Evolutionary conservation across 2,329 filamentous ascomycete species (phyloP), one percentile per base, ranked within the genome.

Genomic region (Teratosphaeria destructans): DNA sequence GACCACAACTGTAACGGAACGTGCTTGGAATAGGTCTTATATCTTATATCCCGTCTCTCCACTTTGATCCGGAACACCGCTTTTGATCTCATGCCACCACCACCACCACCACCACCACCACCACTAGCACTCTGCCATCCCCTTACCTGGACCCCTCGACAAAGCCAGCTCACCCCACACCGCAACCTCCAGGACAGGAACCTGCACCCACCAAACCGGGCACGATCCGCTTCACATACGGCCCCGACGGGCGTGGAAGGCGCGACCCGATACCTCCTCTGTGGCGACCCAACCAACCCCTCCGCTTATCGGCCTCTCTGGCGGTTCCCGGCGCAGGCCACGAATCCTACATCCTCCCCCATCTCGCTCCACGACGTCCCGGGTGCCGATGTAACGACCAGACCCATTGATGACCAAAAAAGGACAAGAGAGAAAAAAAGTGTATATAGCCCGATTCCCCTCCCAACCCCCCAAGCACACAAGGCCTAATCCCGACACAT

Each of bases 341-440:
- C 58, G 65, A 71, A 43, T 5, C 7, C 29, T 75, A 73, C 59
- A 62, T 75, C 10, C 64, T 68, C 0, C 69, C 29, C 72, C 3
- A 68, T 81, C 29, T 68, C 67, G 0, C 71, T 81, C 3, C 71
- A 73, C 63, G 66, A 67, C 32, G 73, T 76, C 6, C 77, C 81
- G 0, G 2, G 69, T 82, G 2, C 67, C 83, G 32, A 75, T 82
- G 66, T 83, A 83, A 23, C 66, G 80, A 83, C 63, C 80, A 83
- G 61, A 72, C 23, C 23, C 23, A 23, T 23, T 2, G 23, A 23
- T 23, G 23, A 23, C 23, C 23, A 23, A 23, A 23, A 23, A 23
- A 23, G 23, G 23, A 23, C 23, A 23, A 23, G 23, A 23, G 2
- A 23, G 19, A 19, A 23, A 23, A 23, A 23, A 23, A 23, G 23